A percentile compares a stretch with the other conserved stretches of the same genome.
These are phyloP conservation scores for Fusarium papillatum DNA, from an alignment of 2,329 filamentous ascomycete species.

Conservation along the genomic window DNA sequence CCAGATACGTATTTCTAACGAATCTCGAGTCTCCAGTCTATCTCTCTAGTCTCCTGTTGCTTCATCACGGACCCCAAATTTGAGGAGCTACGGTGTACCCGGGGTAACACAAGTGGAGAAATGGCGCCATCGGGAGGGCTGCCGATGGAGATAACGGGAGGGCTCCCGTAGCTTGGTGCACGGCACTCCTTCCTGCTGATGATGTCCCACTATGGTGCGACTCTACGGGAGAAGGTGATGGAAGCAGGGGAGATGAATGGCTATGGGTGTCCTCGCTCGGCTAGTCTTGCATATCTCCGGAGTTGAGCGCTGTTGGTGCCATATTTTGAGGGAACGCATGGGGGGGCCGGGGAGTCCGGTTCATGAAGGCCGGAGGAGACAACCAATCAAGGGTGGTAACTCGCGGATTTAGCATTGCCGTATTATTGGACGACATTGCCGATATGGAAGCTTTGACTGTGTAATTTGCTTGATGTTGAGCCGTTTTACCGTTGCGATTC, in stretches of 20 bases:
- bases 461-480: not conserved
- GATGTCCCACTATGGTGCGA: not conserved
- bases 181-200: not conserved
- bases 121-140: not conserved
- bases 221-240: not conserved
- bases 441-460: not conserved
- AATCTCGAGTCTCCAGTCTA: not conserved
- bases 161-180: slow-evolving; percentile 2
- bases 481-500: not conserved
- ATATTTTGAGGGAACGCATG: not conserved
- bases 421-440: not conserved
- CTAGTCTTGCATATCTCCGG: not conserved
- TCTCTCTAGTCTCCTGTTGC: not conserved
- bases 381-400: not conserved
- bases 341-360: not conserved
- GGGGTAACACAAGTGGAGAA: not conserved
- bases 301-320: not conserved
- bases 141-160: slow-evolving; percentile 5
- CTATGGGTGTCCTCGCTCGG: not conserved
- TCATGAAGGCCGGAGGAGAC: not conserved
- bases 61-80: slow-evolving; percentile 1
- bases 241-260: slow-evolving; percentile 5
- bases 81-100: not conserved
- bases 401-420: not conserved
- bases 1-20: not conserved